These are phyloP conservation scores for Trichophyton equinum DNA, from an alignment of 2,329 filamentous ascomycete genomes.

Conservation along the genomic window DNA sequence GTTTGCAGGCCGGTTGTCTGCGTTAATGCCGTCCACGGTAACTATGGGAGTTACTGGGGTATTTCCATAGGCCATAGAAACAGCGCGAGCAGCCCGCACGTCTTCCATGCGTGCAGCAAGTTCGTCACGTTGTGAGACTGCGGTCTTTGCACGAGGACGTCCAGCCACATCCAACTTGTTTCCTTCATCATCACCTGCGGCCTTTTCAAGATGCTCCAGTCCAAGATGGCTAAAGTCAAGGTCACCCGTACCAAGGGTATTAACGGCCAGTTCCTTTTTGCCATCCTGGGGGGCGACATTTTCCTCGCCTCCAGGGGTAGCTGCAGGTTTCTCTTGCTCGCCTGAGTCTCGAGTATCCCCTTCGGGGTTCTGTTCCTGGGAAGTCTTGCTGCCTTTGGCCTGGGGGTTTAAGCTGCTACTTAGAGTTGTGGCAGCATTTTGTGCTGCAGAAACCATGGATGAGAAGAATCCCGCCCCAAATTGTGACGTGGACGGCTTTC, in stretches of 20 bases:
- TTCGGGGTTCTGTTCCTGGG: slow-evolving; percentile 20
- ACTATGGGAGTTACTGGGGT: slow-evolving; percentile 21
- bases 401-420: slow-evolving; percentile 48
- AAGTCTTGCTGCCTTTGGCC: slow-evolving; percentile 30
- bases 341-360: slow-evolving; percentile 23
- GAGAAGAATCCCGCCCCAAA: slow-evolving; percentile 67
- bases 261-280: slow-evolving; percentile 63
- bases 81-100: slow-evolving; percentile 45
- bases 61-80: slow-evolving; percentile 47
- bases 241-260: slow-evolving; percentile 79
- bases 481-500: slow-evolving; percentile 43
- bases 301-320: slow-evolving; percentile 23
- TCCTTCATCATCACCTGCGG: slow-evolving; percentile 28
- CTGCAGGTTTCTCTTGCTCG: slow-evolving; percentile 14
- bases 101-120: slow-evolving; percentile 47
- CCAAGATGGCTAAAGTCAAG: slow-evolving; percentile 81
- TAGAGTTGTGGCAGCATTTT: slow-evolving; percentile 78
- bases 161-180: slow-evolving; percentile 23
- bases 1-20: slow-evolving; percentile 21
- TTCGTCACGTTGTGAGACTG: slow-evolving; percentile 35
- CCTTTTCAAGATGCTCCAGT: slow-evolving; percentile 39
- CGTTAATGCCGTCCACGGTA: slow-evolving; percentile 24
- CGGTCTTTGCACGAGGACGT: slow-evolving; percentile 26
- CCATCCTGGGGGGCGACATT: slow-evolving; percentile 24
- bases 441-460: slow-evolving; percentile 80